These are phyloP conservation scores for Nasturtium officinale DNA, from an alignment of 345 rosid genomes.

Conservation along the genomic window DNA sequence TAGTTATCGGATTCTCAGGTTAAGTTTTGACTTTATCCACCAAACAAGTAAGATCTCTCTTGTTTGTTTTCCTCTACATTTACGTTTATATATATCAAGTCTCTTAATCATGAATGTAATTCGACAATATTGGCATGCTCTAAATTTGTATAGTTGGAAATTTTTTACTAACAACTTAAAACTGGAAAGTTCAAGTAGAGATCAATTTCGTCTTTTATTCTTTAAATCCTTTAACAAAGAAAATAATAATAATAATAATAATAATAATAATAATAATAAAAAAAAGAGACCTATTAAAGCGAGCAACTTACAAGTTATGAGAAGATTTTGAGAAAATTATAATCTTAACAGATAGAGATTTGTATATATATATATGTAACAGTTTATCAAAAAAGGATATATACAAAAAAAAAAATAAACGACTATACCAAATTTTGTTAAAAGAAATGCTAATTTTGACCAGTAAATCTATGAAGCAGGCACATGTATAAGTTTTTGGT, in stretches of 20 bases:
- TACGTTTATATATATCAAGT: background rate
- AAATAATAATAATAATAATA: too few relatives aligned
- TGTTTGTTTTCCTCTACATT: background rate
- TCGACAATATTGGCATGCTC: background rate
- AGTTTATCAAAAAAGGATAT: background rate
- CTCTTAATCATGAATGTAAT: background rate
- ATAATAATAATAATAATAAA: background rate
- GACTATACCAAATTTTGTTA: background rate
- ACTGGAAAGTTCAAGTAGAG: background rate
- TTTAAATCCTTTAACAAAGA: background rate
- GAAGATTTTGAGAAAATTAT: background rate
- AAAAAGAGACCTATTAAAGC: background rate
- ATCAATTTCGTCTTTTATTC: background rate
- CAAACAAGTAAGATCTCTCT: background rate
- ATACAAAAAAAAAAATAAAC: too few relatives aligned
- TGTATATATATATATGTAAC: background rate
- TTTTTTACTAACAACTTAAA: background rate
- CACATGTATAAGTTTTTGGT: background rate
- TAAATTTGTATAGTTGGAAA: background rate
- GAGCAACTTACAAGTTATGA: background rate
- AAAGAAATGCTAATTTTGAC: background rate
- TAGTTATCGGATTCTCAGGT: constrained; percentile 28
- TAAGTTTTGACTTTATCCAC: constrained; percentile 31
- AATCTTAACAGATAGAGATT: background rate
- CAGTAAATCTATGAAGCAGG: background rate